Conservation (phyloP, 2,329 filamentous ascomycete species). For the Myriosclerotinia duriaeana region DNA sequence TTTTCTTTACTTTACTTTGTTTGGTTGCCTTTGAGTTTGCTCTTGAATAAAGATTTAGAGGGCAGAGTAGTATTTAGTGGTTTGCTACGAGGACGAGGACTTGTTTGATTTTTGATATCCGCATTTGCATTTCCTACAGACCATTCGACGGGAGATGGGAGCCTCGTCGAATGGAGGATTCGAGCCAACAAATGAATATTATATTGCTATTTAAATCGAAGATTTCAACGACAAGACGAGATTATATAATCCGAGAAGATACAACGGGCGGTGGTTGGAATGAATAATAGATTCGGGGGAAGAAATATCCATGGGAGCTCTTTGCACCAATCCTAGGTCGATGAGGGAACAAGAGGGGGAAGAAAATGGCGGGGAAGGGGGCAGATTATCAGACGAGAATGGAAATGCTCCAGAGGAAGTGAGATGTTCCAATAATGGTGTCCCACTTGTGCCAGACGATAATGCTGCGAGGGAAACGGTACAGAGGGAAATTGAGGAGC, state of each 20-base stretch:
- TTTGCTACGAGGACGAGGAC: neutral
- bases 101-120: neutral
- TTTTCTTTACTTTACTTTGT: neutral
- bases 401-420: neutral
- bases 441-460: conserved; percentile 9
- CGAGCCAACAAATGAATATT: neutral
- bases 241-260: too few species aligned
- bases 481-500: conserved; percentile 15
- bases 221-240: neutral
- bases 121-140: neutral
- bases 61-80: neutral
- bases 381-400: neutral
- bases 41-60: too few species aligned
- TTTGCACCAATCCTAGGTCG: conserved; percentile 11
- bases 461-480: conserved; percentile 7
- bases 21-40: neutral
- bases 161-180: neutral
- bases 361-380: neutral
- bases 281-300: neutral
- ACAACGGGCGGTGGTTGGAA: neutral
- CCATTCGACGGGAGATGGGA: neutral
- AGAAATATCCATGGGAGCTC: conserved; percentile 10
- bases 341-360: conserved; percentile 3
- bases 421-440: neutral
- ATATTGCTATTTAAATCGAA: neutral